These are phyloP conservation scores for Talaromyces marneffei DNA, from an alignment of 2,329 filamentous ascomycete species.

Conservation along the genomic window DNA sequence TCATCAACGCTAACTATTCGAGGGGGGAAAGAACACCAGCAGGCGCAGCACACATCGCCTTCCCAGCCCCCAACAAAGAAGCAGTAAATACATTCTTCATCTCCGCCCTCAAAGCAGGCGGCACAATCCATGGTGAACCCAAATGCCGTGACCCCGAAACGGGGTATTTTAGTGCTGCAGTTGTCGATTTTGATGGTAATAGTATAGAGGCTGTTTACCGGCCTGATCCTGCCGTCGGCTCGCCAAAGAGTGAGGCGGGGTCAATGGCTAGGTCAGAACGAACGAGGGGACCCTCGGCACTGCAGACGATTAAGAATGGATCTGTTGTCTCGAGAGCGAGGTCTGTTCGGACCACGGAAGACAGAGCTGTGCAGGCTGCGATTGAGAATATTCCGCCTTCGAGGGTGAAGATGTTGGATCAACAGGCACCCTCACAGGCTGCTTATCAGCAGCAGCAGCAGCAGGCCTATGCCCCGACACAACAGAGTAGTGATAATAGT, in stretches of 20 bases:
- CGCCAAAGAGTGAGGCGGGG: neutral
- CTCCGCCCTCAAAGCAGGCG: constrained; percentile 61
- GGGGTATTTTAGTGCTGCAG: constrained; percentile 57
- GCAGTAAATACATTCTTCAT: constrained; percentile 68
- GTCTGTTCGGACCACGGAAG: constrained; percentile 24
- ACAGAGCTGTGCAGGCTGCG: constrained; percentile 23
- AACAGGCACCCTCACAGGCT: constrained; percentile 21
- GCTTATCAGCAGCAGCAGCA: constrained; percentile 20
- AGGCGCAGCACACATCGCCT: constrained; percentile 57
- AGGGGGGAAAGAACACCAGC: constrained; percentile 39
- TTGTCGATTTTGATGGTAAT: constrained; percentile 77
- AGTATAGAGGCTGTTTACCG: constrained; percentile 70
- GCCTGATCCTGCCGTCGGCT: constrained; percentile 20
- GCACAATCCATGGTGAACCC: constrained; percentile 53
- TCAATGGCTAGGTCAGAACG: constrained; percentile 7
- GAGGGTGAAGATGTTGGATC: constrained; percentile 15
- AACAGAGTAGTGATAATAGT: constrained; percentile 37
- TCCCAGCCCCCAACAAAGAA: constrained; percentile 61
- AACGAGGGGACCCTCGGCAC: constrained; percentile 24
- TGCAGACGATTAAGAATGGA: constrained; percentile 34
- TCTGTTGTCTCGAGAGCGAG: constrained; percentile 33
- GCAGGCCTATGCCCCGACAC: constrained; percentile 4
- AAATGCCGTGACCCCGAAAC: constrained; percentile 48
- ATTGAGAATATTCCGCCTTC: constrained; percentile 14
- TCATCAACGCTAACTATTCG: neutral